These are phyloP conservation scores for Kurtzmaniella natalensis DNA, from an alignment of 1,139 yeast genomes.

Conservation along the genomic window DNA sequence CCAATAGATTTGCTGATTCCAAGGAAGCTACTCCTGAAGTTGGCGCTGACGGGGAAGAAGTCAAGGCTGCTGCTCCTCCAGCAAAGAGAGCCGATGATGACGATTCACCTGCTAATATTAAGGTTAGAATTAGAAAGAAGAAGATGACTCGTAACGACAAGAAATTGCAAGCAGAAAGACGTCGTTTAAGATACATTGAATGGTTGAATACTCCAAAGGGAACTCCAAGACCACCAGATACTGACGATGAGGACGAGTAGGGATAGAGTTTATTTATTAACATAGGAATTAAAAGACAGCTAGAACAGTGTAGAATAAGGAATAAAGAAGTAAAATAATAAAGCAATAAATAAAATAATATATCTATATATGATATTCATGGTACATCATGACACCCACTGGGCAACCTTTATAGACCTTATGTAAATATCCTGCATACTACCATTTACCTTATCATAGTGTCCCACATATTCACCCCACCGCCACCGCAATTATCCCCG, in stretches of 20 bases:
- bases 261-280: background rate
- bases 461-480: too few species aligned
- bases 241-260: conserved; percentile 80
- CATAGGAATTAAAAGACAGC: too few species aligned
- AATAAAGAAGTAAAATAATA: conserved; percentile 1
- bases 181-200: conserved; percentile 88
- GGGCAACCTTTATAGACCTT: too few species aligned
- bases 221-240: conserved; percentile 88
- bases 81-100: conserved; percentile 59
- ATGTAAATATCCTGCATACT: too few species aligned
- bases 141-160: conserved; percentile 95
- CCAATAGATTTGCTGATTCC: conserved; percentile 62
- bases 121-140: conserved; percentile 88
- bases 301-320: background rate
- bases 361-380: background rate
- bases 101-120: conserved; percentile 94
- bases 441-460: too few species aligned
- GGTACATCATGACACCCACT: too few species aligned
- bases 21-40: conserved; percentile 18
- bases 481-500: background rate
- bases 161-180: conserved; percentile 87
- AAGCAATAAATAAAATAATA: too few species aligned
- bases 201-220: conserved; percentile 98
- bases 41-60: conserved; percentile 3
- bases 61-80: conserved; percentile 40